Evolutionary conservation across 345 rosid genomes (phyloP).

Genomic region (Pistacia vera): DNA sequence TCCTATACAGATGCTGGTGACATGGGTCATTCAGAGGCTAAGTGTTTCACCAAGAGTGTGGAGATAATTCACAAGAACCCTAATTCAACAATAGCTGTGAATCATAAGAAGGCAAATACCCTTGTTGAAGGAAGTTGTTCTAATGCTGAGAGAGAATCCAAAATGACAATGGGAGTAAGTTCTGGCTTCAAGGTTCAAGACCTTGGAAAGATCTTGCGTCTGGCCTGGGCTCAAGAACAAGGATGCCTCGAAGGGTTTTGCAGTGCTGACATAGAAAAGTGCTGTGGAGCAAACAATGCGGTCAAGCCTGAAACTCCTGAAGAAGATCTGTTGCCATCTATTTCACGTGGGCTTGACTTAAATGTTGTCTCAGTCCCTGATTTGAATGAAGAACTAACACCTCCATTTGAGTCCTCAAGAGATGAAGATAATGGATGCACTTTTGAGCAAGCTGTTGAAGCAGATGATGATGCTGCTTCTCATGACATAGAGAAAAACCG

Average conservation of each 20-base stretch:
- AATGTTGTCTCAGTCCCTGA: conserved; percentile 88
- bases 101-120: conserved; percentile 37
- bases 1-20: conserved; percentile 60
- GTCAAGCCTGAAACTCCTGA: conserved; percentile 35
- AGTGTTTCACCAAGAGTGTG: conserved; percentile 64
- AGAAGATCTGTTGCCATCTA: conserved; percentile 46
- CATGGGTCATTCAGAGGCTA: conserved; percentile 69
- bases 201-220: conserved; percentile 63
- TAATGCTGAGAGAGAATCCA: conserved; percentile 36
- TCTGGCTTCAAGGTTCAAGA: conserved; percentile 75
- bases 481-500: conserved; percentile 58
- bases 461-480: conserved; percentile 75
- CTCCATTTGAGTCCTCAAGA: conserved; percentile 75
- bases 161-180: conserved; percentile 32
- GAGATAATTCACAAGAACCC: conserved; percentile 60
- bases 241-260: conserved; percentile 71
- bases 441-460: conserved; percentile 60
- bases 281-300: conserved; percentile 46
- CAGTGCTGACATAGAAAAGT: conserved; percentile 58
- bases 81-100: conserved; percentile 28
- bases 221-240: conserved; percentile 78
- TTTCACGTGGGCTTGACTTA: conserved; percentile 69
- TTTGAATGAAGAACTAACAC: conserved; percentile 86
- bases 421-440: conserved; percentile 85
- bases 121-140: conserved; percentile 41